Conservation (phyloP, 257 asterid genomes). For the Lithospermum erythrorhizon region DNA sequence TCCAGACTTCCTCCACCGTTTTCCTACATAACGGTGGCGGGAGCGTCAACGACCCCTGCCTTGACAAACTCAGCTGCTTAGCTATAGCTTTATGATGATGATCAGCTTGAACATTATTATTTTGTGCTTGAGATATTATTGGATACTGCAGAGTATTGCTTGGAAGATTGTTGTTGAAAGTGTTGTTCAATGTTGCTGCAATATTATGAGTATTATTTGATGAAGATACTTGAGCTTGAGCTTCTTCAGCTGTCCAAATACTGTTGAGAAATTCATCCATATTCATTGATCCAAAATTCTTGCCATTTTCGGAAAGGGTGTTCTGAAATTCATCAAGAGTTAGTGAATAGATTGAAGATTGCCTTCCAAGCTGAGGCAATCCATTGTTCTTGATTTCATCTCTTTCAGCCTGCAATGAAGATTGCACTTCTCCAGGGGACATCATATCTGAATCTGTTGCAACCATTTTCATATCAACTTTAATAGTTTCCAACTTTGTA, state of each 20-base stretch:
- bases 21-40: conserved; percentile 45
- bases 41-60: conserved; percentile 51
- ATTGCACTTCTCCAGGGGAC: conserved; percentile 4
- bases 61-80: conserved; percentile 32
- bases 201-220: background rate
- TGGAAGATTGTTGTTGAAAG: background rate
- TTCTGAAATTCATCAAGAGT: conserved; percentile 8
- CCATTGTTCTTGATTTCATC: background rate
- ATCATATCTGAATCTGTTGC: conserved; percentile 1
- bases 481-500: background rate
- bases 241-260: conserved; percentile 13
- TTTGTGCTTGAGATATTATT: background rate
- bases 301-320: background rate
- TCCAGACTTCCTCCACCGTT: conserved; percentile 68
- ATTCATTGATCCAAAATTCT: conserved; percentile 11
- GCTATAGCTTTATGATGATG: conserved; percentile 9
- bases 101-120: background rate
- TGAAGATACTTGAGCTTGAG: conserved; percentile 6
- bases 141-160: background rate
- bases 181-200: background rate
- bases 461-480: background rate
- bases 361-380: conserved; percentile 3
- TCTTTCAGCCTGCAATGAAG: conserved; percentile 2
- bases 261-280: conserved; percentile 14
- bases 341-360: conserved; percentile 7